Conservation (phyloP, 179 eudicot species). For the Silene noctiflora region DNA sequence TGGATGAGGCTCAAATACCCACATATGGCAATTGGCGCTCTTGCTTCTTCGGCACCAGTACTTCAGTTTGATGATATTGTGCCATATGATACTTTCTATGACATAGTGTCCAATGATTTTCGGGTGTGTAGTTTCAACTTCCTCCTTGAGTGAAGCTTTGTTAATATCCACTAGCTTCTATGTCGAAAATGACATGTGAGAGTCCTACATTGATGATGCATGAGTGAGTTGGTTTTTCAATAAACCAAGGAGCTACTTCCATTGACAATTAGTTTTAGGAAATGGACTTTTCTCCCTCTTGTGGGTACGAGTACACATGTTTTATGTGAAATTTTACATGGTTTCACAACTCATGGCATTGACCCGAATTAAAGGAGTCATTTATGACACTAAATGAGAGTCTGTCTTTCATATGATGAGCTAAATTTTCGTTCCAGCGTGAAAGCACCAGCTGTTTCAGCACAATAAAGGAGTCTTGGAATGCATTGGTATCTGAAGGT, state of each 20-base stretch:
- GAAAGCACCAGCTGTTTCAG: conserved; percentile 80
- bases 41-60: conserved; percentile 90
- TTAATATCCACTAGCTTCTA: not conserved
- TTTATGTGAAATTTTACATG: not conserved
- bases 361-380: not conserved
- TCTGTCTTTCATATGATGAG: not conserved
- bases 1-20: conserved; percentile 99
- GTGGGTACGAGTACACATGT: no score
- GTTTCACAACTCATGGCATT: no score
- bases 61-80: conserved; percentile 93
- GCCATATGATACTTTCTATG: conserved; percentile 71
- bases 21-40: conserved; percentile 78
- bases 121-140: conserved; percentile 38
- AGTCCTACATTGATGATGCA: not conserved
- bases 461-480: conserved; percentile 85
- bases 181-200: not conserved
- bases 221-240: not conserved
- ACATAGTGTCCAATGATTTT: conserved; percentile 72
- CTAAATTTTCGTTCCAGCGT: conserved; percentile 35
- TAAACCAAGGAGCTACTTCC: not conserved
- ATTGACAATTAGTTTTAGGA: not conserved
- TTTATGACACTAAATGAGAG: not conserved
- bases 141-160: not conserved
- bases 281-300: no score
- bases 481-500: conserved; percentile 42